Evolutionary conservation across 2,329 filamentous ascomycete genomes (phyloP), one percentile per base, ranked within the genome.

Genomic region (Fusarium agapanthi): DNA sequence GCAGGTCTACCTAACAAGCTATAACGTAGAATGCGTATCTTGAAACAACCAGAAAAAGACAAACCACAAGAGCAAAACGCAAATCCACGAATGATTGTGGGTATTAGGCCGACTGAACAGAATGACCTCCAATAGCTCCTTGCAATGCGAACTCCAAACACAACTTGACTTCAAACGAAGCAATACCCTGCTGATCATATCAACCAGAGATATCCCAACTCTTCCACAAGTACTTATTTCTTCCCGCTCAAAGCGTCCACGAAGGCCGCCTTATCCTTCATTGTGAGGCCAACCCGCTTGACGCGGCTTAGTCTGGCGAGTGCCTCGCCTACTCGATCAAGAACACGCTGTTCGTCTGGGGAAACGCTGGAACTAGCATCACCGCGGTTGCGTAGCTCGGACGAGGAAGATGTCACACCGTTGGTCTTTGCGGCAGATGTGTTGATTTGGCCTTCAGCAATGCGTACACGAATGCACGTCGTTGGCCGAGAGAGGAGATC

Each of bases 391-490:
- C 74, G 77, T 26, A 80, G 75, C 4, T 80, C 78, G 11, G 78
- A 68, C 5, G 71, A 76, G 41, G 74, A 75, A 16, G 77, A 75
- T 12, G 78, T 79, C 9, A 74, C 75, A 4, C 81, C 83, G 18
- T 84, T 83, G 16, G 79, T 80, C 54, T 77, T 77, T 8, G 80
- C 80, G 6, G 79, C 79, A 4, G 85, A 80, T 7, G 83, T 85
- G 67, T 90, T 91, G 73, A 83, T 82, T 54, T 95, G 88, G 2
- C 88, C 89, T 78, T 95, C 93, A 2, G 95, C 96, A 61, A 99
- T 95, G 55, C 96, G 90, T 18, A 98, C 95, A 30, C 95, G 90
- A 76, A 99, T 95, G 77, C 91, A 95, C 73, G 97, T 96, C 3
- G 93, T 97, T 2, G 95, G 93, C 53, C 92, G 90, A 47, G 92